Conservation (phyloP, 2,329 filamentous ascomycete species). For the Chrysosporium queenslandicum region DNA sequence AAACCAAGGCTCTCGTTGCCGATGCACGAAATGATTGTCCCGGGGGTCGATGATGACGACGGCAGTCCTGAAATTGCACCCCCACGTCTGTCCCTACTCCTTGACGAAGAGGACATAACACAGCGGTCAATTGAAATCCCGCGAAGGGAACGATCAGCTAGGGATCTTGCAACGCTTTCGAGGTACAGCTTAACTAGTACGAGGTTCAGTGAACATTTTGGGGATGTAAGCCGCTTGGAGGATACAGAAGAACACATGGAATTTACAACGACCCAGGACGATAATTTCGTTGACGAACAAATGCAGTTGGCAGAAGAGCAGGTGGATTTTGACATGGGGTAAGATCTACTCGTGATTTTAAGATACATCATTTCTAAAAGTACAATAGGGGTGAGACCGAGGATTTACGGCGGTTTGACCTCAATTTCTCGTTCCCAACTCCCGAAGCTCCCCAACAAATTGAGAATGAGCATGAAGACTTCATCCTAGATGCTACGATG, state of each 20-base stretch:
- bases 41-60: slow-evolving; percentile 32
- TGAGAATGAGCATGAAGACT: slow-evolving; percentile 29
- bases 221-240: slow-evolving; percentile 38
- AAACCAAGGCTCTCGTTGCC: slow-evolving; percentile 38
- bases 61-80: slow-evolving; percentile 29
- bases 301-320: slow-evolving; percentile 30
- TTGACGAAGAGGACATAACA: slow-evolving; percentile 40
- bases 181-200: slow-evolving; percentile 36
- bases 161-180: slow-evolving; percentile 31
- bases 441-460: slow-evolving; percentile 27
- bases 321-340: slow-evolving; percentile 33
- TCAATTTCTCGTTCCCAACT: slow-evolving; percentile 34
- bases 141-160: slow-evolving; percentile 32
- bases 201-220: slow-evolving; percentile 44
- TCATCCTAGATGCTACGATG: slow-evolving; percentile 25
- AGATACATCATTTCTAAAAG: too few relatives aligned
- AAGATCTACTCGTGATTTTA: slow-evolving; percentile 16
- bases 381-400: slow-evolving; percentile 38
- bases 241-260: slow-evolving; percentile 35
- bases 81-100: slow-evolving; percentile 35
- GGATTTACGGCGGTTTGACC: slow-evolving; percentile 34
- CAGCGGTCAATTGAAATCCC: slow-evolving; percentile 36
- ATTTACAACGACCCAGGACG: slow-evolving; percentile 29
- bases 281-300: slow-evolving; percentile 27
- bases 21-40: slow-evolving; percentile 32